A percentile compares a stretch with the other conserved stretches of the same genome.
Evolutionary conservation across 1,284 basidiomycete genomes (phyloP).

Genomic region (Schizophyllum commune): DNA sequence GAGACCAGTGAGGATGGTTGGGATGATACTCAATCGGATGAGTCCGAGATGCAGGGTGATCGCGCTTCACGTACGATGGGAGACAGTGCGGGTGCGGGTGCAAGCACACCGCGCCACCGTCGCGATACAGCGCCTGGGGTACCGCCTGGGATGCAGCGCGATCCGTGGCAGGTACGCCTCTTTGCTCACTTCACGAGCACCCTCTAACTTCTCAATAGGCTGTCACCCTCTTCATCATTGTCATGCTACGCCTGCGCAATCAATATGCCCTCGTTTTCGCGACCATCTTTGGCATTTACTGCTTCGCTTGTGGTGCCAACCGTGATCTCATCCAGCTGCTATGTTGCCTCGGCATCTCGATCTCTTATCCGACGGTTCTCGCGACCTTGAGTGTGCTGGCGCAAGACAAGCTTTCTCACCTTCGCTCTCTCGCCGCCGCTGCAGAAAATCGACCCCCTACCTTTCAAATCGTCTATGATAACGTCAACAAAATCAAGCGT

Average conservation of each 20-base stretch:
- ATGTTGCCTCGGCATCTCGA: constrained; percentile 10
- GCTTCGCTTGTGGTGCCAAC: constrained; percentile 10
- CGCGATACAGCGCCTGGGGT: not conserved
- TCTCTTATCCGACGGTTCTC: constrained; percentile 10
- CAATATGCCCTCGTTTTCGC: constrained; percentile 8
- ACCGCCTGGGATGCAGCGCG: not conserved
- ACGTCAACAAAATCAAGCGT: constrained; percentile 16
- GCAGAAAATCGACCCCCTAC: not conserved
- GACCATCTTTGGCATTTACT: constrained; percentile 4
- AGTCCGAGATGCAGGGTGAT: no score
- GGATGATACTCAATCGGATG: no score
- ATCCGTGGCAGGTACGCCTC: constrained; percentile 8
- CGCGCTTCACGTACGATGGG: no score
- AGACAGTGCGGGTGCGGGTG: no score
- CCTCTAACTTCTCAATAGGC: constrained; percentile 1
- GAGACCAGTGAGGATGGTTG: no score
- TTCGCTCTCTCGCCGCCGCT: no score
- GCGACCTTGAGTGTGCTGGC: constrained; percentile 8
- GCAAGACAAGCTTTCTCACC: constrained; percentile 2
- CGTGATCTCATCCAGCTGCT: constrained; percentile 10
- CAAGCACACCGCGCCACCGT: not conserved
- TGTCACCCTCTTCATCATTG: constrained; percentile 2
- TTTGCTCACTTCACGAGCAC: not conserved
- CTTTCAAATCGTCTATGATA: constrained; percentile 18
- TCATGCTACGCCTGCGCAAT: constrained; percentile 8